phyloP scores from a whole-genome alignment of 371 early-diverging fungal genomes.

The Choanephora cucurbitarum region DNA sequence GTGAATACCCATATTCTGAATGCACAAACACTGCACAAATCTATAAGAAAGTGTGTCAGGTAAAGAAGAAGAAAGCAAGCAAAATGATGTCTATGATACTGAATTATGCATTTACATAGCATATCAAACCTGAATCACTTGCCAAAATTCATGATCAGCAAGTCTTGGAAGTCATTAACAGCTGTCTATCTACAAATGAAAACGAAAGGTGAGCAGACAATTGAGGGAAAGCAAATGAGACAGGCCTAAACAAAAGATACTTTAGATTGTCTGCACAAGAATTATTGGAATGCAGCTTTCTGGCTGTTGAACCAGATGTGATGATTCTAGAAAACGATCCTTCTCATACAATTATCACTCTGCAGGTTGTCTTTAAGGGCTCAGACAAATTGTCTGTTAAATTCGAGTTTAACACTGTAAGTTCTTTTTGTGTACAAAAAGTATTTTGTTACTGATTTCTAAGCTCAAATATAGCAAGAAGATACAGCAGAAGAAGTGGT shows the following conservation, averaged over 20 bases:
- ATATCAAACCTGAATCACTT: slow-evolving; percentile 82
- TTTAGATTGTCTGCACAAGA: slow-evolving; percentile 71
- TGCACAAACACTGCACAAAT: slow-evolving; percentile 87
- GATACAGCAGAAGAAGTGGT: slow-evolving; percentile 93
- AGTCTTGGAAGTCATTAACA: slow-evolving; percentile 74
- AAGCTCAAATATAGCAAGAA: slow-evolving; percentile 44
- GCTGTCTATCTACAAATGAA: slow-evolving; percentile 69
- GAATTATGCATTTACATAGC: slow-evolving; percentile 40
- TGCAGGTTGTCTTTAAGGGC: slow-evolving; percentile 85
- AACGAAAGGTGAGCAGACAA: slow-evolving; percentile 57
- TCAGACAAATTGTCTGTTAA: slow-evolving; percentile 82
- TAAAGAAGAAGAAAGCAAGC: slow-evolving; percentile 17
- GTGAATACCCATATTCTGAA: slow-evolving; percentile 87
- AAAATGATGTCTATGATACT: not conserved
- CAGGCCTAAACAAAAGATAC: no score
- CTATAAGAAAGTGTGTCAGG: slow-evolving; percentile 77
- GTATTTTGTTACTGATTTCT: not conserved
- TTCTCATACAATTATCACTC: slow-evolving; percentile 63
- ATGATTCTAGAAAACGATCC: slow-evolving; percentile 62
- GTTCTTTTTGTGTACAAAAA: not conserved
- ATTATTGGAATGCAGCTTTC: slow-evolving; percentile 78
- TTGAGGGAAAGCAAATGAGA: not conserved
- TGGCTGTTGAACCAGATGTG: slow-evolving; percentile 79
- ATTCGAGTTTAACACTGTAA: slow-evolving; percentile 76
- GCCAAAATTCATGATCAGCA: slow-evolving; percentile 69